phyloP scores from a whole-genome alignment of 73 alveolate species.

The Paramecium biaurelia region DNA sequence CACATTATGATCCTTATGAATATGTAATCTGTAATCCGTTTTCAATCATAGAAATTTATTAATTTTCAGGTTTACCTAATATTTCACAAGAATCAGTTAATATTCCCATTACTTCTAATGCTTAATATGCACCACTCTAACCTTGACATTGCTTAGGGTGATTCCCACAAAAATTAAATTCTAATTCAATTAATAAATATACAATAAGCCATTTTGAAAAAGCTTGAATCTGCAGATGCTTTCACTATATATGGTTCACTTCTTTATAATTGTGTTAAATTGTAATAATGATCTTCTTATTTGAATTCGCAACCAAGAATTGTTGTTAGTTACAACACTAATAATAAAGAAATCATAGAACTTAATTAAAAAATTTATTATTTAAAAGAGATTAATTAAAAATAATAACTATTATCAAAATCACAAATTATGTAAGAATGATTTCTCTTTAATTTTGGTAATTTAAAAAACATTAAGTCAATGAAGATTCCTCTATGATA shows the following conservation, averaged over 20 bases:
- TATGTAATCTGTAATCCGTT: conserved; percentile 26
- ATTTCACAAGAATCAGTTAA: conserved; percentile 52
- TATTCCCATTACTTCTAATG: conserved; percentile 32
- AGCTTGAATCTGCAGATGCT: conserved; percentile 47
- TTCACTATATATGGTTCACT: background rate
- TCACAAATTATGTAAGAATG: no score
- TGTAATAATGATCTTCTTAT: conserved; percentile 25
- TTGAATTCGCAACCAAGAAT: background rate
- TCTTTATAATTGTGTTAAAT: background rate
- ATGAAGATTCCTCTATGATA: no score
- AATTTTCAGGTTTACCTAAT: conserved; percentile 24
- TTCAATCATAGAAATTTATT: background rate
- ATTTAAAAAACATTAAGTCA: no score
- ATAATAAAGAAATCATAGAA: background rate
- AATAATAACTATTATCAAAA: no score
- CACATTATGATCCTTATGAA: conserved; percentile 11
- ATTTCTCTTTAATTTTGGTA: no score
- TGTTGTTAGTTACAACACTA: background rate
- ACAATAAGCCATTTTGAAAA: conserved; percentile 53
- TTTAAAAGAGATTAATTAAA: background rate
- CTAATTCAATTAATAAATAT: background rate
- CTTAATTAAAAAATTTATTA: background rate
- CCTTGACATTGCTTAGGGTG: conserved; percentile 30
- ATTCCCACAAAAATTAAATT: conserved; percentile 29
- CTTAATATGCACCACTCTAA: conserved; percentile 3